Base-by-base conservation (phyloP, 139 green algal genomes). In the Haematococcus sp. region DNA sequence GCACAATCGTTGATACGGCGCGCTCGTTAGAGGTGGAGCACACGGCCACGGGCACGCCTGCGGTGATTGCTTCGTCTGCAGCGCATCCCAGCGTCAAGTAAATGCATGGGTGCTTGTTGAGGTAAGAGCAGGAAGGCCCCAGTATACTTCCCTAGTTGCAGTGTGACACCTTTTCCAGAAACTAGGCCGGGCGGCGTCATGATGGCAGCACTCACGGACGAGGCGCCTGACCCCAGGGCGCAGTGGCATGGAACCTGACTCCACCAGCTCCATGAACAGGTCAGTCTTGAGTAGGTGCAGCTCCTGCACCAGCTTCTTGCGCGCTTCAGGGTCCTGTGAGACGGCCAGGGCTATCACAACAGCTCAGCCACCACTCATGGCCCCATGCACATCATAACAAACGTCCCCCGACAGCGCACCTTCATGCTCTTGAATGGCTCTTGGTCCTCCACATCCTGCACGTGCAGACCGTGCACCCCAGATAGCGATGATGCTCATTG, bases 1-100 rank as follows among this genome's bases (percentile, higher is more conserved):
- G 68, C 63, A 98, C 94, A 27, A 99, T 98, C 31, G 89, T 96
- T 28, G 70, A 83, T 27, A 99, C 96, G 9, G 96, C 95, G 3
- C 92, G 87, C 86, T 99, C 96, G 73, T 99, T 99, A 54, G 91
- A 97, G 25, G 96, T 99, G 79, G 82, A 94, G 94, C 96, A 99
- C 33, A 99, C 94, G 0, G 95, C 96, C 32, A 99, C 89, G n/a
- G 88, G 88, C 16, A 98, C 87, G 27, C 89, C 93, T 5, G 74
- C 81, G 23, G 79, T 79, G 2, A 94, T 85, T 2, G 94, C 94
- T 77, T 98, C 94, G 34, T 83, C 86, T 93, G 76, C 23, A 68
- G 23, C 25, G 11, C 40, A 7, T 7, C 7, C 40, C 7, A 49
- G 40, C 40, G n/a, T n/a, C n/a, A n/a, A n/a, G n/a, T n/a, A n/a